phyloP scores from a whole-genome alignment of 495 filamentous ascomycete genomes.

The Hypoxylon fragiforme region DNA sequence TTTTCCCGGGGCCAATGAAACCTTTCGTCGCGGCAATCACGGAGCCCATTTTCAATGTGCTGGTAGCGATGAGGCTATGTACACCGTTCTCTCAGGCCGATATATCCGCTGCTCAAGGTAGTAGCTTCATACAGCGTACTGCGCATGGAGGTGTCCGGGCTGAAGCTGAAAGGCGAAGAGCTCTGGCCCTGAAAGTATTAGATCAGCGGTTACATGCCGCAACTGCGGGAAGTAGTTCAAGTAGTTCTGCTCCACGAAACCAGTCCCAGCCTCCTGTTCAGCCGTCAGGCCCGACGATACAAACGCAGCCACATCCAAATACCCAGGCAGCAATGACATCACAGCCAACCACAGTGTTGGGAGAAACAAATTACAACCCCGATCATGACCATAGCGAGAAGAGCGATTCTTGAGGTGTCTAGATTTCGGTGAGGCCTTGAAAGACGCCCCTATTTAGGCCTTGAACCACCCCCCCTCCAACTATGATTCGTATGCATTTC shows the following conservation, averaged over 20 bases:
- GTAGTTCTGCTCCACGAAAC: slow-evolving; percentile 44
- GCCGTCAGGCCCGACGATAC: slow-evolving; percentile 50
- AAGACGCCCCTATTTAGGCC: slow-evolving; percentile 7
- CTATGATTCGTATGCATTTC: slow-evolving; percentile 23
- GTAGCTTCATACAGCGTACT: slow-evolving; percentile 58
- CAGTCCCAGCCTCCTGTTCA: slow-evolving; percentile 44
- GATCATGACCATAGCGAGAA: slow-evolving; percentile 58
- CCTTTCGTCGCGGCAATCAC: slow-evolving; percentile 73
- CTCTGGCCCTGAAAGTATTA: slow-evolving; percentile 84
- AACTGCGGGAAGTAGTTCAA: slow-evolving; percentile 51
- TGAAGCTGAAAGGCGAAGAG: slow-evolving; percentile 88
- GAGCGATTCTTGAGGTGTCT: slow-evolving; percentile 25
- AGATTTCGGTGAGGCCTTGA: neutral
- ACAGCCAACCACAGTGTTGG: slow-evolving; percentile 56
- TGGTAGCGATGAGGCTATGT: slow-evolving; percentile 75
- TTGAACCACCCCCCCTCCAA: slow-evolving; percentile 1
- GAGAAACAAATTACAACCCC: slow-evolving; percentile 70
- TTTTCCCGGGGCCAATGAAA: slow-evolving; percentile 88
- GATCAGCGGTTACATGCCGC: slow-evolving; percentile 90
- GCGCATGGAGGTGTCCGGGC: slow-evolving; percentile 74
- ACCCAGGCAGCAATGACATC: slow-evolving; percentile 52
- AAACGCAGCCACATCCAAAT: slow-evolving; percentile 53
- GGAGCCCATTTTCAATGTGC: slow-evolving; percentile 70
- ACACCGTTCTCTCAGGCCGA: slow-evolving; percentile 87
- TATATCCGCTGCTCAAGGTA: slow-evolving; percentile 68